Percentiles rank a stretch among this genome's conserved stretches.
These are phyloP conservation scores for Rubia balearica DNA, from an alignment of 305 asterid species.

Conservation along the genomic window DNA sequence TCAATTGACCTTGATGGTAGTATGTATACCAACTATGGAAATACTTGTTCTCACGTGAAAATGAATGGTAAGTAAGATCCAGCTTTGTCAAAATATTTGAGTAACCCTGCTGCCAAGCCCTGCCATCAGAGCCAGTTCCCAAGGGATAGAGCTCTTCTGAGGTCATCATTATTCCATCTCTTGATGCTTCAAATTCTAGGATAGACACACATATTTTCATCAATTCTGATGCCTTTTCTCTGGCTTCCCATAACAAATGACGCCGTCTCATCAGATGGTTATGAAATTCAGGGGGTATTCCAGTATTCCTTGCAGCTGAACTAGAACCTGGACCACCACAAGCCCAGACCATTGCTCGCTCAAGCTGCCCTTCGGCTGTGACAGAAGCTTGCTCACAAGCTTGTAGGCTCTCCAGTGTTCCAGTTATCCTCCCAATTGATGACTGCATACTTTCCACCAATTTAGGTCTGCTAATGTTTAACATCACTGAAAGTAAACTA, in stretches of 20 bases:
- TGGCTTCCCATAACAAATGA: conserved; percentile 65
- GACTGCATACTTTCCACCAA: conserved; percentile 69
- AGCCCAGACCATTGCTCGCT: conserved; percentile 99
- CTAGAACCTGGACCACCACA: conserved; percentile 87
- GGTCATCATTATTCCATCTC: conserved; percentile 70
- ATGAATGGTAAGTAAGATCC: conserved; percentile 80
- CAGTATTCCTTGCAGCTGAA: conserved; percentile 60
- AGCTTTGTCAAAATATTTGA: conserved; percentile 58
- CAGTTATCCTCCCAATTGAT: conserved; percentile 66
- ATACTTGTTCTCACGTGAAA: conserved; percentile 50
- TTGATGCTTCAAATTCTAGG: conserved; percentile 90
- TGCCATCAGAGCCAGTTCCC: conserved; percentile 60
- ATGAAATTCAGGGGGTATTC: conserved; percentile 87
- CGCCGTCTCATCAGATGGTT: conserved; percentile 71
- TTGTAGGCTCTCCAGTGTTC: conserved; percentile 72
- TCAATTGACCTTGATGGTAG: not conserved
- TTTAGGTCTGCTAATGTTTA: conserved; percentile 67
- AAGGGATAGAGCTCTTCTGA: conserved; percentile 45
- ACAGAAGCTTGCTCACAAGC: conserved; percentile 76
- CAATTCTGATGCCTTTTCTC: conserved; percentile 75
- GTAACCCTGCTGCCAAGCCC: conserved; percentile 87
- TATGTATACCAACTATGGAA: not conserved
- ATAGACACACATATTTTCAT: conserved; percentile 79
- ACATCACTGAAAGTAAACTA: conserved; percentile 52
- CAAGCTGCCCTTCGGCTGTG: conserved; percentile 94